Evolutionary conservation across 192 early-diverging fungal genomes (phyloP).

Genomic region (Diversispora eburnea): DNA sequence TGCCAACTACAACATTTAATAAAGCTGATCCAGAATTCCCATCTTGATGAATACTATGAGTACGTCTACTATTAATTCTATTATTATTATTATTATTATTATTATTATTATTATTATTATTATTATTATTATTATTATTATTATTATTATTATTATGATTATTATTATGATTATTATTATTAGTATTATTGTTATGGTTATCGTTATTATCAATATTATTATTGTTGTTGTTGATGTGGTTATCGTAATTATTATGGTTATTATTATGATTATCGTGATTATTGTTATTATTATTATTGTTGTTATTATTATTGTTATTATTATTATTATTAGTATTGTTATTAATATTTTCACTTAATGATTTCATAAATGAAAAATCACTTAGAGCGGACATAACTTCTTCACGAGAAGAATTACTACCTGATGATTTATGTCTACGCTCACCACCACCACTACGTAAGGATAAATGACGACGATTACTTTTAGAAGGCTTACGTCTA

Average conservation of each 20-base stretch:
- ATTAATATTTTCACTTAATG: background rate
- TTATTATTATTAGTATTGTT: no score
- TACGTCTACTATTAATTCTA: background rate
- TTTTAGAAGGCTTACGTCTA: constrained; percentile 26
- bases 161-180: no score
- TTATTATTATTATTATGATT: no score
- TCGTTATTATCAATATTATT: no score
- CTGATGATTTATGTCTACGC: constrained; percentile 25
- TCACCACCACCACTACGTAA: background rate
- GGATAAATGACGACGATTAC: constrained; percentile 24
- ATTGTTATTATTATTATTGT: no score
- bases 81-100: background rate
- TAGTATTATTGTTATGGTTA: no score
- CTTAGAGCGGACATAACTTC: background rate
- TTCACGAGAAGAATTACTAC: constrained; percentile 28
- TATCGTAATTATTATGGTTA: no score
- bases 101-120: background rate
- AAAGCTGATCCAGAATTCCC: constrained; percentile 6
- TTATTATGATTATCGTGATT: no score
- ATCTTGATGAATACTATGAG: constrained; percentile 31
- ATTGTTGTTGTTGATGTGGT: no score
- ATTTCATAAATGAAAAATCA: background rate
- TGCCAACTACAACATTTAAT: constrained; percentile 13
- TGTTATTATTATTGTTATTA: no score
- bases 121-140: no score